Evolutionary conservation across 2,329 filamentous ascomycete species (phyloP).

Genomic region (Paraphoma sp.): DNA sequence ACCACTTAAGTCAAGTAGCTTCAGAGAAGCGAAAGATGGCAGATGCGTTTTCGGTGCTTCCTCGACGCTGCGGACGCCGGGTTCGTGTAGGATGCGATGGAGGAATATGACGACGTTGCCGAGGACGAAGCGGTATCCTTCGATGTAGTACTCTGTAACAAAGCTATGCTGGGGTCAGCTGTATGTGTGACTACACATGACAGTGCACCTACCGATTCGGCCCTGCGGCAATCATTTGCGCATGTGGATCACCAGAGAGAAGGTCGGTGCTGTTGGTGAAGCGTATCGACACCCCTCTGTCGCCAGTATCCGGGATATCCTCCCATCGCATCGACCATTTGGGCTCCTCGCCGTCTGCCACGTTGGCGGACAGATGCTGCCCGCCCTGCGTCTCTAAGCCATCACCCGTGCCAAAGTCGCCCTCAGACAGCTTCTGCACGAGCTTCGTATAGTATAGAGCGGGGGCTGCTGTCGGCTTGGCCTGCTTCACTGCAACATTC

Average conservation of each 20-base stretch:
- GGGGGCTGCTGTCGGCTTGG: constrained; percentile 43
- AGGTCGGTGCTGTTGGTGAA: constrained; percentile 58
- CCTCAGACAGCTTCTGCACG: constrained; percentile 50
- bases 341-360: constrained; percentile 30
- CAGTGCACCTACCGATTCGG: constrained; percentile 55
- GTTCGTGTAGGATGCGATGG: constrained; percentile 60
- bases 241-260: constrained; percentile 57
- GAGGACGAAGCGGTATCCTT: constrained; percentile 65
- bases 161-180: constrained; percentile 51
- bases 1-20: constrained; percentile 62
- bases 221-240: constrained; percentile 59
- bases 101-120: constrained; percentile 64
- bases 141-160: constrained; percentile 62
- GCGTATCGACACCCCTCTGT: constrained; percentile 61
- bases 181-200: background rate
- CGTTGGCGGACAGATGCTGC: constrained; percentile 27
- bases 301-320: constrained; percentile 56
- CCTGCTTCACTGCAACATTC: constrained; percentile 37
- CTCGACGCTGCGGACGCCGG: constrained; percentile 45
- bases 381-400: constrained; percentile 9
- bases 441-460: constrained; percentile 63
- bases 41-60: constrained; percentile 44
- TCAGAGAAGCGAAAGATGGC: constrained; percentile 54
- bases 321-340: constrained; percentile 50
- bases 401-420: constrained; percentile 40